Evolutionary conservation across 2,329 filamentous ascomycete genomes (phyloP), one percentile per base, ranked within the genome.

Genomic region (Pseudogymnoascus sp.): DNA sequence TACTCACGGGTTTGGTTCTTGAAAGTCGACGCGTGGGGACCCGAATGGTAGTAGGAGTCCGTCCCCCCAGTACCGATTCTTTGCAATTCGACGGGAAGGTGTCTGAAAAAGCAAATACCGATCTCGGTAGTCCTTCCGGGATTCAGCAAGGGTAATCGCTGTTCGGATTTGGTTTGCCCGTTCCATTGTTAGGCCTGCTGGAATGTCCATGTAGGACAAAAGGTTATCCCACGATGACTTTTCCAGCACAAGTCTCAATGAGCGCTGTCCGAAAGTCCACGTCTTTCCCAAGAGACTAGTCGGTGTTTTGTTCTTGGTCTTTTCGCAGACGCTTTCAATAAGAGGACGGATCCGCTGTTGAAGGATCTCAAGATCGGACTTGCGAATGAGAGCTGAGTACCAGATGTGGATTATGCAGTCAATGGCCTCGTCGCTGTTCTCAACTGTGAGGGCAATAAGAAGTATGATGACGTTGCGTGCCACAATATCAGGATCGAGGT

Each of bases 21-120:
- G 64, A 64, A 78, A 79, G 0, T 68, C 68, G 1, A 67, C 35
- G 2, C 67, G 64, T 1, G 73, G 72, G 2, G 63, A 33, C 1
- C 76, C 76, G 67, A 77, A 79, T 1, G 77, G 78, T 4, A 79
- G 66, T 1, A 80, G 65, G 2, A 79, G 65, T 0, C 78, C 78
- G 36, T 78, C 71, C 19, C 68, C 33, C 13, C 74, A 71, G 64
- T 77, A 79, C 35, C 70, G 71, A 10, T 64, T 23, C 5, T 63
- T 64, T 9, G 69, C 68, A 2, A 74, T 36, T 1, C 77, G 74
- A 60, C 68, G 67, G 2, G 63, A 65, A 2, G 71, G 72, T 3
- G 69, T 36, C 31, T 67, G 65, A 9, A 23, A 38, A 47, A 68
- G 72, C 42, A 76, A 47, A 3, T 63, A 53, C 19, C 74, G 68